Evolutionary conservation across 768 basidiomycete species (phyloP).

Genomic region (Ramaria sp.): DNA sequence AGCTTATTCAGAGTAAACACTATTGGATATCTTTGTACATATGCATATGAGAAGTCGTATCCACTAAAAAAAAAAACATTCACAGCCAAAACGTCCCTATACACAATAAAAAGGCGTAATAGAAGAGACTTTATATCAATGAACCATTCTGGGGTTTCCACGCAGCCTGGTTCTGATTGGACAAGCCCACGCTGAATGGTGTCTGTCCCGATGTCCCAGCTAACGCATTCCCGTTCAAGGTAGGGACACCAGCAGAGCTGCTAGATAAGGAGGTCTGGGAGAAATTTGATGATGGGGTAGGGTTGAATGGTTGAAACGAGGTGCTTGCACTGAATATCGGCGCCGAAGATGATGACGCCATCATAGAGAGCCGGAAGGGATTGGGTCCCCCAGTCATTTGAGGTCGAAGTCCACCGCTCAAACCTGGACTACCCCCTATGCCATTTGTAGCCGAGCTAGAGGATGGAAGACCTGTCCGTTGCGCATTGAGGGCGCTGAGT

Average conservation of each 20-base stretch:
- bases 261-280: slow-evolving; percentile 8
- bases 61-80: not conserved
- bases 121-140: slow-evolving; percentile 1
- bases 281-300: slow-evolving; percentile 17
- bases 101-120: not conserved
- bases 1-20: not conserved
- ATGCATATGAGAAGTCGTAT: not conserved
- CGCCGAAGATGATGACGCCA: slow-evolving; percentile 15
- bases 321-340: slow-evolving; percentile 8
- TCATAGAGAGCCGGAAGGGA: slow-evolving; percentile 32
- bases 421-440: slow-evolving; percentile 13
- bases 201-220: not conserved
- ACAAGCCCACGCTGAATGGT: not conserved
- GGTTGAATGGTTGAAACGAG: slow-evolving; percentile 15
- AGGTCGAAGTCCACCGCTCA: slow-evolving; percentile 26
- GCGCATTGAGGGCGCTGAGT: slow-evolving; percentile 22
- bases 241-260: slow-evolving; percentile 9
- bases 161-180: not conserved
- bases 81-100: not conserved
- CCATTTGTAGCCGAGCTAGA: slow-evolving; percentile 36
- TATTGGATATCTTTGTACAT: not conserved
- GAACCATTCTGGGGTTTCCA: slow-evolving; percentile 1
- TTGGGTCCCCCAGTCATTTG: slow-evolving; percentile 30
- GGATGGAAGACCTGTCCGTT: slow-evolving; percentile 22
- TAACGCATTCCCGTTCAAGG: slow-evolving; percentile 1